Base-by-base conservation (phyloP, 2,329 filamentous ascomycete species). In the Sporothrix humicola region DNA sequence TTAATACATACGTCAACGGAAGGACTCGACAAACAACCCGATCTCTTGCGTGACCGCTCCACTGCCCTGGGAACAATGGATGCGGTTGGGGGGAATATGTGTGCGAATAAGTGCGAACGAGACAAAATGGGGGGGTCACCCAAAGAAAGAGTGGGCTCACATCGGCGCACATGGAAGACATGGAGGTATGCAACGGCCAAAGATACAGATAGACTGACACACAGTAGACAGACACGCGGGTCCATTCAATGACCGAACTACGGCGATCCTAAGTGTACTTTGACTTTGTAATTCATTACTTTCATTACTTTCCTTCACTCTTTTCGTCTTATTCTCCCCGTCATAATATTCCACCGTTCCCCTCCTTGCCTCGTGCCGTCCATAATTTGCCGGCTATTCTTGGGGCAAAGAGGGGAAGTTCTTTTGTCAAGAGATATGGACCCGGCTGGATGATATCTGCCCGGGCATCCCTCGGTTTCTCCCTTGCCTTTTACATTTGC, bases 361-460 rank as follows among this genome's bases (percentile, higher is more conserved):
- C 23, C 31, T 54, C 66, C 26, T n/a, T 66, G 61, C n/a, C 61
- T 42, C 61, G 26, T n/a, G 3, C 20, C 8, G 44, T 37, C 17
- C 56, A 44, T 12, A 66, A 66, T 66, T 66, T 66, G 61, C 61
- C 61, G 61, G 61, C 12, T 26, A 48, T 66, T 37, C 31, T 37
- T 66, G n/a, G 42, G 61, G 61, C 61, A 66, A 66, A 48, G 61
- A 66, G 61, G 61, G 61, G 61, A 26, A 66, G 20, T 13, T 13
- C 15, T 13, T 17, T 17, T 10, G 26, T 59, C 15, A 5, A 23
- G 15, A 20, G n/a, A 12, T 8, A 63, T 61, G 58, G 15, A 31
- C 42, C 58, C 59, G 59, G 58, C 8, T 63, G 59, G 15, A 63
- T 63, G 8, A 17, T n/a, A 17, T 44, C 56, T 13, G 58, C 44